Percentiles rank a stretch among this genome's conserved stretches.
These are phyloP conservation scores for Aeschynomene evenia DNA, from an alignment of 306 rosid species.

Conservation along the genomic window DNA sequence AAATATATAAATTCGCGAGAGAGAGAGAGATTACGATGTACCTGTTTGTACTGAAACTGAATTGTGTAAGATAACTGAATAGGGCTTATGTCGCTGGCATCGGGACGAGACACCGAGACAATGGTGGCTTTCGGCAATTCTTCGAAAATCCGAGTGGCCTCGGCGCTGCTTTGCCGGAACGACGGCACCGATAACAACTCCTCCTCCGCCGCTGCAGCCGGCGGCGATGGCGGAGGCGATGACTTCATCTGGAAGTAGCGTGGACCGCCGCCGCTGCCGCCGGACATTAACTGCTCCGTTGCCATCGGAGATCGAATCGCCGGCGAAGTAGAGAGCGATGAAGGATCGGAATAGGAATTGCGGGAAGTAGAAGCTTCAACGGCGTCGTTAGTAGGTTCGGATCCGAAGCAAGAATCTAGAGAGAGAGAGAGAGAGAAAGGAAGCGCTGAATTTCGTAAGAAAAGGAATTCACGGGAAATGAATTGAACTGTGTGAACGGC, in stretches of 20 bases:
- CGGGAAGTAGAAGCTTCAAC: not conserved
- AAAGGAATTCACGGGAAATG: not conserved
- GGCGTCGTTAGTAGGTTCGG: slow-evolving; percentile 23
- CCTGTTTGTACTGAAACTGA: slow-evolving; percentile 88
- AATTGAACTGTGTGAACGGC: slow-evolving; percentile 30
- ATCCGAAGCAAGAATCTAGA: slow-evolving; percentile 27
- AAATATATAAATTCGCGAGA: not conserved
- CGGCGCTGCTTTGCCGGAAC: slow-evolving; percentile 42
- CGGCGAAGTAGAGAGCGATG: not conserved
- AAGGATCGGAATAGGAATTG: not conserved
- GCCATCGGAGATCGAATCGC: slow-evolving; percentile 47
- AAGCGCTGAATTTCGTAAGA: slow-evolving; percentile 30
- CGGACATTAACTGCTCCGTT: slow-evolving; percentile 68
- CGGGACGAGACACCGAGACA: slow-evolving; percentile 92
- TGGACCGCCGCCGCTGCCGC: slow-evolving; percentile 44
- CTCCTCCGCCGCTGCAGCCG: not conserved
- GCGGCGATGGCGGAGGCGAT: slow-evolving; percentile 48
- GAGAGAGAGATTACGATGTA: not conserved
- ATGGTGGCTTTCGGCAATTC: slow-evolving; percentile 81
- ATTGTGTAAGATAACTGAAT: slow-evolving; percentile 88
- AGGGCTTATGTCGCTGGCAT: slow-evolving; percentile 87
- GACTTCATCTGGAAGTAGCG: slow-evolving; percentile 73
- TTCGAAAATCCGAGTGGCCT: slow-evolving; percentile 68
- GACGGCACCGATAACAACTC: slow-evolving; percentile 47
- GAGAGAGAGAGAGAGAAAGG: slow-evolving; percentile 13